phyloP scores from a whole-genome alignment of 2,329 filamentous ascomycete genomes.

The Cadophora sp. region DNA sequence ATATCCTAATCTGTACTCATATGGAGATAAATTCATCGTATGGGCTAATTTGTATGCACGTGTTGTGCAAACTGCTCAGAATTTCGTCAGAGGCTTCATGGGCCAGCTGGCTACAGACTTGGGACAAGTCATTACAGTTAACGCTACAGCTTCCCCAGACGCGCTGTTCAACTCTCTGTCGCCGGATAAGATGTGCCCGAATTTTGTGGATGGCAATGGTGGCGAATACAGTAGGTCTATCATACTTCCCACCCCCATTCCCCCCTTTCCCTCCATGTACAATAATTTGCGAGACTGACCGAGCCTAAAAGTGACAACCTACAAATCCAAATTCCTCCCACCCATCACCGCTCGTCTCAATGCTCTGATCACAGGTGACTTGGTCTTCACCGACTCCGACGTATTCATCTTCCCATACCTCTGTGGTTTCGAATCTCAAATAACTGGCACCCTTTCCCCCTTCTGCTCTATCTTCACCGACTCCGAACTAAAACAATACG shows the following conservation, averaged over 20 bases:
- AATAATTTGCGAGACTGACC: constrained; percentile 10
- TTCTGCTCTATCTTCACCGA: constrained; percentile 69
- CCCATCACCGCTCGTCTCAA: constrained; percentile 61
- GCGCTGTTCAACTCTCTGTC: constrained; percentile 68
- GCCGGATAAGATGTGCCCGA: constrained; percentile 67
- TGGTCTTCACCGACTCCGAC: constrained; percentile 60
- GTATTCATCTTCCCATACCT: constrained; percentile 68
- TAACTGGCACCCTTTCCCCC: constrained; percentile 64
- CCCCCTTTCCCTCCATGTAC: neutral
- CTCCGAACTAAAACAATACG: constrained; percentile 66
- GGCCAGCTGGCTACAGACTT: constrained; percentile 59
- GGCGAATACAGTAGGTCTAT: constrained; percentile 45
- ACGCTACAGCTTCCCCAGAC: constrained; percentile 56
- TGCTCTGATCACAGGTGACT: constrained; percentile 56
- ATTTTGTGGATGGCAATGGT: constrained; percentile 60
- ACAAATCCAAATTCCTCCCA: constrained; percentile 59
- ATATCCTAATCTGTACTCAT: constrained; percentile 57
- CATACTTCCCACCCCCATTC: neutral
- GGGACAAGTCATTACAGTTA: constrained; percentile 64
- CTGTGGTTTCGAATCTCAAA: constrained; percentile 76
- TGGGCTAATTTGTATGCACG: constrained; percentile 72
- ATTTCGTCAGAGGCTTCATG: constrained; percentile 67
- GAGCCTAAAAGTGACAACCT: constrained; percentile 46
- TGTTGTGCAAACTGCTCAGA: constrained; percentile 65
- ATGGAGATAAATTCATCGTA: constrained; percentile 56